Percentiles rank a stretch among this genome's conserved stretches.
Evolutionary conservation across 306 rosid genomes (phyloP).

Genomic region (Sicyos baderoa): DNA sequence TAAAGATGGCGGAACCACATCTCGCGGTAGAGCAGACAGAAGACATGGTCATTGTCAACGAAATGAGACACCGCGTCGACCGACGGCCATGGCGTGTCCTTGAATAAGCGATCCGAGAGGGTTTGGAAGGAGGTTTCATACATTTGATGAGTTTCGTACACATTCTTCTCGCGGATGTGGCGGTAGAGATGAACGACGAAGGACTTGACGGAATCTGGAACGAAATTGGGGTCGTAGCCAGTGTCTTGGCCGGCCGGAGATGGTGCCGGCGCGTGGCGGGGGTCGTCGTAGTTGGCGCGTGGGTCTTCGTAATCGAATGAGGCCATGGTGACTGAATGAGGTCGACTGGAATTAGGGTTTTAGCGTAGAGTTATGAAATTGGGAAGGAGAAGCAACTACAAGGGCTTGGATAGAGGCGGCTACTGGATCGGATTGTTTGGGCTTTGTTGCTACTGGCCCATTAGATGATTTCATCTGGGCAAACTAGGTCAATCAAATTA

Average conservation of each 20-base stretch:
- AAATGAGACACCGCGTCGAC: conserved; percentile 76
- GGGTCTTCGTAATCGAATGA: conserved; percentile 50
- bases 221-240: conserved; percentile 85
- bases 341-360: conserved; percentile 27
- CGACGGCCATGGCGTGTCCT: conserved; percentile 94
- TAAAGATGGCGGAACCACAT: conserved; percentile 99
- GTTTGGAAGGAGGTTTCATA: conserved; percentile 77
- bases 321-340: conserved; percentile 38
- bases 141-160: conserved; percentile 93
- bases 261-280: conserved; percentile 26
- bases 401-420: neutral
- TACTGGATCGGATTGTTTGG: neutral
- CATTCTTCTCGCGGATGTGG: conserved; percentile 90
- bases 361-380: neutral
- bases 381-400: neutral
- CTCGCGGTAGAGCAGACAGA: conserved; percentile 88
- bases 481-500: no score
- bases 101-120: conserved; percentile 80
- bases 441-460: neutral
- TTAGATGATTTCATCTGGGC: neutral
- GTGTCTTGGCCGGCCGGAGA: conserved; percentile 37
- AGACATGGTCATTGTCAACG: conserved; percentile 91
- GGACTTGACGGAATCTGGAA: conserved; percentile 72
- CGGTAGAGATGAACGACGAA: conserved; percentile 90
- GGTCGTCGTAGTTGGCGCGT: conserved; percentile 33